These are phyloP conservation scores for Fusarium heterosporum DNA, from an alignment of 2,329 filamentous ascomycete species.

Conservation along the genomic window DNA sequence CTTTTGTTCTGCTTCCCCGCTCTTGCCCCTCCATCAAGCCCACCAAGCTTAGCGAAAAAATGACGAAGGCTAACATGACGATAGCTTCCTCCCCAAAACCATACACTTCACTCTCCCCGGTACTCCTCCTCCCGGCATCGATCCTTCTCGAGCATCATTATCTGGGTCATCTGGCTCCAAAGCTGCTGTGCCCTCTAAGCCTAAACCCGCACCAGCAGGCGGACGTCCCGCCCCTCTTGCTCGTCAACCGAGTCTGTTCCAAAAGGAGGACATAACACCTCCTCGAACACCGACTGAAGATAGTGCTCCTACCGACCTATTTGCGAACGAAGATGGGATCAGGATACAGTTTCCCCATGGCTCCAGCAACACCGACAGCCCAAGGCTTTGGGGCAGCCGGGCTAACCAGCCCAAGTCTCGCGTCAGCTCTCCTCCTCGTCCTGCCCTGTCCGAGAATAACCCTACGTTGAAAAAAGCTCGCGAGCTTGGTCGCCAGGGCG, in stretches of 20 bases:
- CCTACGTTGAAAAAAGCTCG: constrained; percentile 68
- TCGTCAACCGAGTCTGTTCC: constrained; percentile 65
- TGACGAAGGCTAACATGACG: constrained; percentile 29
- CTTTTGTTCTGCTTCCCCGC: constrained; percentile 26
- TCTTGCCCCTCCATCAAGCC: constrained; percentile 24
- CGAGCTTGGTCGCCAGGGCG: constrained; percentile 67
- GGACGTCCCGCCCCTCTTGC: constrained; percentile 47
- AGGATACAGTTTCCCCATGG: constrained; percentile 66
- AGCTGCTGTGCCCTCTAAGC: constrained; percentile 12
- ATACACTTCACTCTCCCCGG: constrained; percentile 83
- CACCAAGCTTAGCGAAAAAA: constrained; percentile 19
- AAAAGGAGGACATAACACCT: constrained; percentile 62
- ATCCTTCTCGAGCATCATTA: constrained; percentile 46
- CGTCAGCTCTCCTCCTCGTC: constrained; percentile 78
- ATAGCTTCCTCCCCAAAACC: constrained; percentile 91
- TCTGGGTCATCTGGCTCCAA: constrained; percentile 45
- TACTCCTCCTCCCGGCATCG: constrained; percentile 57
- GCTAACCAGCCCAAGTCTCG: constrained; percentile 83
- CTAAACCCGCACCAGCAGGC: constrained; percentile 28
- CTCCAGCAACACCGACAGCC: constrained; percentile 72
- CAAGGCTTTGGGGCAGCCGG: constrained; percentile 80
- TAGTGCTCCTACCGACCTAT: constrained; percentile 58
- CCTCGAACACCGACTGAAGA: constrained; percentile 66
- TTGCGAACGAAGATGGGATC: constrained; percentile 68
- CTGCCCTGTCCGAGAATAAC: constrained; percentile 77